phyloP scores from a whole-genome alignment of 2,329 filamentous ascomycete genomes.

The Phoma sp. region DNA sequence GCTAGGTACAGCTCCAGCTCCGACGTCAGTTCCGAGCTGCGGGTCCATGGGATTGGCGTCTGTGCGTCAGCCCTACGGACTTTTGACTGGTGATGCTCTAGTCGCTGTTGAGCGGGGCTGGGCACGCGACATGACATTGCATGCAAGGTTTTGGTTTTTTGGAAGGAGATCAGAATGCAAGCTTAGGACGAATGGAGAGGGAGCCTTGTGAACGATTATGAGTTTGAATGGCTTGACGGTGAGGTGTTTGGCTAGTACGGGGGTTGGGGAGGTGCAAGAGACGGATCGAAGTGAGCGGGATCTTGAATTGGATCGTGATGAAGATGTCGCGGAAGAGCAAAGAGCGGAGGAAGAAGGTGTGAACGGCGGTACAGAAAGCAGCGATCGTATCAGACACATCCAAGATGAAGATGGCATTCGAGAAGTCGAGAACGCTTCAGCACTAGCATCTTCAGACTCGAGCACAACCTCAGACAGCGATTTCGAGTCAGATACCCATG shows the following conservation, averaged over 20 bases:
- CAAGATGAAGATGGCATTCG: neutral
- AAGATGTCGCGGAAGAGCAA: neutral
- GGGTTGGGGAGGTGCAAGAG: constrained; percentile 1
- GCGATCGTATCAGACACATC: neutral
- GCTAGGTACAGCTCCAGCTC: constrained; percentile 8
- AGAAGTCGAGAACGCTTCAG: neutral
- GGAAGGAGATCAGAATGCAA: neutral
- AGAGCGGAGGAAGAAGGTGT: neutral
- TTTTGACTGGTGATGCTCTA: no score
- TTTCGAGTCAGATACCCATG: neutral
- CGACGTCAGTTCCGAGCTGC: constrained; percentile 10
- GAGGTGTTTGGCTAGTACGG: constrained; percentile 32
- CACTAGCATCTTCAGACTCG: constrained; percentile 3
- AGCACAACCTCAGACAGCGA: constrained; percentile 4
- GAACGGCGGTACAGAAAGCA: neutral
- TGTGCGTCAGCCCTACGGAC: constrained; percentile 8
- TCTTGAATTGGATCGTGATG: neutral
- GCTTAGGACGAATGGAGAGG: constrained; percentile 1
- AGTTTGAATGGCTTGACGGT: constrained; percentile 22
- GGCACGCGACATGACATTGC: neutral
- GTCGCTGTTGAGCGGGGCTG: neutral
- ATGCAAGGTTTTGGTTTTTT: neutral
- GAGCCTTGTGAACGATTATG: constrained; percentile 17
- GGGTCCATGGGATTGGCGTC: neutral
- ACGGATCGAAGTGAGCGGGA: neutral